phyloP scores from a whole-genome alignment of 257 asterid genomes.

The Jaltomata sinuosa region DNA sequence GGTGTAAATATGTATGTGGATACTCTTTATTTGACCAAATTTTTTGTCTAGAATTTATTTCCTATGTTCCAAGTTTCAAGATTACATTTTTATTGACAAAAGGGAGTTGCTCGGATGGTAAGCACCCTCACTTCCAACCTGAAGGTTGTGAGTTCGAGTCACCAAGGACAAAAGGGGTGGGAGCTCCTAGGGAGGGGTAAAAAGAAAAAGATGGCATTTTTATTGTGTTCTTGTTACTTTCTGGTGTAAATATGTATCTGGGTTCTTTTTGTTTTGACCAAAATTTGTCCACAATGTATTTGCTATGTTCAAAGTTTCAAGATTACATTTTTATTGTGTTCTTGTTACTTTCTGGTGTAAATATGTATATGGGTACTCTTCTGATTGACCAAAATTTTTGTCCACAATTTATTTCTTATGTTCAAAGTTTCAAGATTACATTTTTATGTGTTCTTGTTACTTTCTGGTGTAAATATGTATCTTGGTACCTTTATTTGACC shows the following conservation, averaged over 20 bases:
- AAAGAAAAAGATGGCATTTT: too few species aligned
- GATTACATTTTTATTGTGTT: conserved; percentile 7
- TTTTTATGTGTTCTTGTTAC: conserved; percentile 5
- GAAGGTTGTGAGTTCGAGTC: too few species aligned
- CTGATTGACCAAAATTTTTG: not conserved
- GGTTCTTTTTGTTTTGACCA: too few species aligned
- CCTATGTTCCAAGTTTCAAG: conserved; percentile 11
- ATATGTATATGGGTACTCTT: not conserved
- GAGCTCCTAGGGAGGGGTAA: too few species aligned
- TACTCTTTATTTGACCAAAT: not conserved
- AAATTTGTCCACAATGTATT: not conserved
- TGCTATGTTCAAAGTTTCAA: conserved; percentile 6
- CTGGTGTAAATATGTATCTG: not conserved
- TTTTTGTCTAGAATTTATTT: too few species aligned
- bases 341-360: not conserved
- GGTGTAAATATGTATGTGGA: not conserved
- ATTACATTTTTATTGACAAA: conserved; percentile 12
- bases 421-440: conserved; percentile 11
- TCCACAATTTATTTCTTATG: not conserved
- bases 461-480: not conserved
- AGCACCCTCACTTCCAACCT: too few species aligned
- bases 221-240: not conserved
- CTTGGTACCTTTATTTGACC: not conserved
- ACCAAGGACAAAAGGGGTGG: too few species aligned
- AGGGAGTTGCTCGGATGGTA: too few species aligned